phyloP scores from a whole-genome alignment of 2,329 filamentous ascomycete genomes.

The Fonsecaea pugnacius region DNA sequence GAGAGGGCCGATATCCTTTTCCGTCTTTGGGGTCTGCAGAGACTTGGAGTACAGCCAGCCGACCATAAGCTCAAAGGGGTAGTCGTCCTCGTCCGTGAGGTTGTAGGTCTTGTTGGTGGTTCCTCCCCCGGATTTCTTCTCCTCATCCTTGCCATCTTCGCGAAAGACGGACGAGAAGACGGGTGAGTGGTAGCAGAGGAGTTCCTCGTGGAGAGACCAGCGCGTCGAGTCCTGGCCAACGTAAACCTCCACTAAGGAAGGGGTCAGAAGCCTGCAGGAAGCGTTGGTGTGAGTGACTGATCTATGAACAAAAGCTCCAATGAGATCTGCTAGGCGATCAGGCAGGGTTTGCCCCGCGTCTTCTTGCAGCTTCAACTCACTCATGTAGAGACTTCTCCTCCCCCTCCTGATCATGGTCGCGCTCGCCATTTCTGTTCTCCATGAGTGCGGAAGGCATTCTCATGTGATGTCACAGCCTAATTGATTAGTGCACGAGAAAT shows the following conservation, averaged over 20 bases:
- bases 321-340: too few species aligned
- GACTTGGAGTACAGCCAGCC: conserved; percentile 58
- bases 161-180: conserved; percentile 61
- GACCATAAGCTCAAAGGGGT: conserved; percentile 57
- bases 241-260: conserved; percentile 61
- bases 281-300: conserved; percentile 5
- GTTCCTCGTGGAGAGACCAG: conserved; percentile 61
- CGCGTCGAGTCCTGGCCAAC: conserved; percentile 59
- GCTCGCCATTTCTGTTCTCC: conserved; percentile 31
- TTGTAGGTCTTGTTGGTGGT: conserved; percentile 45
- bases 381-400: conserved; percentile 50
- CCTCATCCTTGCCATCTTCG: conserved; percentile 43
- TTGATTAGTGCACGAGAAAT: conserved; percentile 1
- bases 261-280: conserved; percentile 55
- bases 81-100: conserved; percentile 59
- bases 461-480: background rate
- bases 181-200: conserved; percentile 58
- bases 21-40: conserved; percentile 54
- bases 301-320: background rate
- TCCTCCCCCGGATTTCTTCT: conserved; percentile 34
- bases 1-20: conserved; percentile 56
- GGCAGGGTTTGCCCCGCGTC: too few species aligned
- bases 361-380: conserved; percentile 38
- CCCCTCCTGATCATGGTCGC: conserved; percentile 15
- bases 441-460: conserved; percentile 19